These are phyloP conservation scores for Tetradesmus lagerheimii DNA, from an alignment of 139 green algal species.

Conservation along the genomic window DNA sequence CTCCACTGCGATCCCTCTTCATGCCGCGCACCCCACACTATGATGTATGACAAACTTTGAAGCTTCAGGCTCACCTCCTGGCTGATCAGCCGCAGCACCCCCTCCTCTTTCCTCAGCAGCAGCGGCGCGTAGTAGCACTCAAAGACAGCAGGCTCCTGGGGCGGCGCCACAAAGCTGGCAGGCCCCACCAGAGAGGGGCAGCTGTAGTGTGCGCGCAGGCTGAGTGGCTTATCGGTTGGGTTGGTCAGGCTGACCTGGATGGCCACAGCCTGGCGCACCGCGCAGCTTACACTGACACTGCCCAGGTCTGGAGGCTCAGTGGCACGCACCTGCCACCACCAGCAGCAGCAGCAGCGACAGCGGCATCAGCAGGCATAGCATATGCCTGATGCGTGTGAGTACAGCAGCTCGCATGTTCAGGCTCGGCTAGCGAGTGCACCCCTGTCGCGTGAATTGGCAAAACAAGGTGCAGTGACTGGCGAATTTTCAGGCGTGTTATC, in stretches of 20 bases:
- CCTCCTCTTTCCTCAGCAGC: slow-evolving; percentile 46
- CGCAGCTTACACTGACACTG: slow-evolving; percentile 61
- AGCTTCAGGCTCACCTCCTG: slow-evolving; percentile 60
- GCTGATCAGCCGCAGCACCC: slow-evolving; percentile 63
- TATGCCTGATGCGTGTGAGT: too few relatives aligned
- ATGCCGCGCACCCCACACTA: too few relatives aligned
- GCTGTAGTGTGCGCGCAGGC: slow-evolving; percentile 59
- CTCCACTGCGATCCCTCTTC: too few relatives aligned
- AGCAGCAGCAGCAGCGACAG: neutral
- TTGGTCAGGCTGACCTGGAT: slow-evolving; percentile 63
- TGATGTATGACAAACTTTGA: too few relatives aligned
- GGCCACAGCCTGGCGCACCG: slow-evolving; percentile 60
- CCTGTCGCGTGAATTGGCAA: too few relatives aligned
- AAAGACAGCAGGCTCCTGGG: slow-evolving; percentile 32
- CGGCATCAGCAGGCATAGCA: neutral
- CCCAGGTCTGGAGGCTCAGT: slow-evolving; percentile 67
- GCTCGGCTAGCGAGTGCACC: too few relatives aligned
- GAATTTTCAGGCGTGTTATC: too few relatives aligned
- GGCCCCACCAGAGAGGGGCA: slow-evolving; percentile 62
- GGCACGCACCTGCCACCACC: slow-evolving; percentile 41
- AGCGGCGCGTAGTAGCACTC: slow-evolving; percentile 77
- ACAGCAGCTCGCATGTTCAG: neutral
- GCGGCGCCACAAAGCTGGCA: slow-evolving; percentile 42
- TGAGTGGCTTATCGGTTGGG: slow-evolving; percentile 59
- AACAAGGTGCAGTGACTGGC: too few relatives aligned